Conservation (phyloP, 2,329 filamentous ascomycete species). For the Albophoma yamanashiensis region DNA sequence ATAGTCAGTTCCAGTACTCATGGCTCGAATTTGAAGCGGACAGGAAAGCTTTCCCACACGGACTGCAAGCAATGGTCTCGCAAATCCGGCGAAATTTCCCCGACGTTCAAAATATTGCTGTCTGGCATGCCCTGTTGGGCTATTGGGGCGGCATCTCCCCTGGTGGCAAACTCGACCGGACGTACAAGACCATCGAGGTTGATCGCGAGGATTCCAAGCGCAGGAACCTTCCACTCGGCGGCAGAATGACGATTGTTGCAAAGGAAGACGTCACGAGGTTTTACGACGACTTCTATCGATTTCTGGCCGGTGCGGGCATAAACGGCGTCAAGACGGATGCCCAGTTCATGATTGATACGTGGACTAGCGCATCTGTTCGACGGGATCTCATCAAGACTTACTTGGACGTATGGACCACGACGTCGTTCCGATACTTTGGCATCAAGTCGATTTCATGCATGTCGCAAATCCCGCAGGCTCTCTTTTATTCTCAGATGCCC, state of each 20-base stretch:
- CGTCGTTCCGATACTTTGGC: slow-evolving; percentile 67
- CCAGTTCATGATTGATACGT: slow-evolving; percentile 78
- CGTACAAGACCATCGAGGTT: slow-evolving; percentile 64
- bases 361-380: slow-evolving; percentile 58
- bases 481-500: slow-evolving; percentile 77
- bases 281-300: slow-evolving; percentile 86
- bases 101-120: slow-evolving; percentile 71
- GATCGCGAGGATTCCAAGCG: slow-evolving; percentile 36
- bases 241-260: slow-evolving; percentile 62
- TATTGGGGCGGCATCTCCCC: slow-evolving; percentile 89
- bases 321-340: slow-evolving; percentile 89
- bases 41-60: slow-evolving; percentile 64
- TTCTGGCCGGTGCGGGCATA: slow-evolving; percentile 62
- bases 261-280: slow-evolving; percentile 64
- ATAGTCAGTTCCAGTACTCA: slow-evolving; percentile 45
- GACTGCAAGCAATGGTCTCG: slow-evolving; percentile 60
- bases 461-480: slow-evolving; percentile 76
- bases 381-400: slow-evolving; percentile 63
- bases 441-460: slow-evolving; percentile 83
- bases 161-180: slow-evolving; percentile 59
- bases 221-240: slow-evolving; percentile 40
- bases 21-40: slow-evolving; percentile 87
- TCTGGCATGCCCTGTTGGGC: slow-evolving; percentile 85
- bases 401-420: slow-evolving; percentile 76
- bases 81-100: slow-evolving; percentile 60